These are phyloP conservation scores for Fraxinus floribunda DNA, from an alignment of 305 asterid genomes.

Conservation along the genomic window DNA sequence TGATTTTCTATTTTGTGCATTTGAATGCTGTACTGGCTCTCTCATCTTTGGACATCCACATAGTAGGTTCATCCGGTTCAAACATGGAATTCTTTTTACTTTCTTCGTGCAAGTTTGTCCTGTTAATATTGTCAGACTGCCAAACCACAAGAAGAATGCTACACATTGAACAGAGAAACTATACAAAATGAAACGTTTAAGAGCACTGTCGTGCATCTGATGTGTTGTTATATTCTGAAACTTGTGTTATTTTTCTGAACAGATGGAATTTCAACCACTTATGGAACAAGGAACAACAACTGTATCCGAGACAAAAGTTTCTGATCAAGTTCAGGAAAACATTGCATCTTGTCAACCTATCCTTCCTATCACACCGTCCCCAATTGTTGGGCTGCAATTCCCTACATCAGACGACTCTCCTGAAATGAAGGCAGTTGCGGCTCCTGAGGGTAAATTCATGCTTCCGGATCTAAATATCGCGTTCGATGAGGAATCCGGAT, in stretches of 20 bases:
- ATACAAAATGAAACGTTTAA: neutral
- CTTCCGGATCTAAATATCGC: slow-evolving; percentile 78
- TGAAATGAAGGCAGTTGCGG: slow-evolving; percentile 15
- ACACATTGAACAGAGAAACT: neutral
- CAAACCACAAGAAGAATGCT: neutral
- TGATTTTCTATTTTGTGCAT: neutral
- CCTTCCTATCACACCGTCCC: slow-evolving; percentile 19
- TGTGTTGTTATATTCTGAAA: neutral
- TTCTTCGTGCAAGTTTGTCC: neutral
- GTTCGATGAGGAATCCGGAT: slow-evolving; percentile 32
- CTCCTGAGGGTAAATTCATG: slow-evolving; percentile 26
- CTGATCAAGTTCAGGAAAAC: slow-evolving; percentile 29
- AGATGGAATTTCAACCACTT: slow-evolving; percentile 48
- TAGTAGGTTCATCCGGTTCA: neutral
- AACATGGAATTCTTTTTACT: neutral
- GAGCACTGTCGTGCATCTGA: neutral
- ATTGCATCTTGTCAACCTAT: slow-evolving; percentile 16
- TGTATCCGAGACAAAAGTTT: slow-evolving; percentile 28
- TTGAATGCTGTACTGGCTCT: neutral
- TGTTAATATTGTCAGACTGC: neutral
- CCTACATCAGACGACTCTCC: slow-evolving; percentile 13
- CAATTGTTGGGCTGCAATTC: slow-evolving; percentile 18
- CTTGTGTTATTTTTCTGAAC: slow-evolving; percentile 18
- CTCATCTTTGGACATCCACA: neutral
- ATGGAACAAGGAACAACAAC: slow-evolving; percentile 21